A percentile compares a stretch with the other conserved stretches of the same genome.
Evolutionary conservation across 176 grass and related monocot species (phyloP).

Genomic region (Avena atlantica): DNA sequence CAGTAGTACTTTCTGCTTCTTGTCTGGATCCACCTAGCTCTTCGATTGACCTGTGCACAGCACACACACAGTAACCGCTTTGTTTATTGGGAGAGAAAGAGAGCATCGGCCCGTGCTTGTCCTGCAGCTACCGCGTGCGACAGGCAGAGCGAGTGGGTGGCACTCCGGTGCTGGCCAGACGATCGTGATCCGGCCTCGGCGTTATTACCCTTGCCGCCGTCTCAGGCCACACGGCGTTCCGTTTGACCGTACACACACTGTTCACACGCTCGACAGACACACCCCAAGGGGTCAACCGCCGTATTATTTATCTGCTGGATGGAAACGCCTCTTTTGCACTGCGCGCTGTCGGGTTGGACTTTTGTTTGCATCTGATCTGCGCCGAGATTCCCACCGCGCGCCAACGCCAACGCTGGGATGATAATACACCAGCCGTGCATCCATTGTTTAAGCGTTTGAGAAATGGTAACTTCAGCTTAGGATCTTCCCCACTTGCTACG

Average conservation of each 20-base stretch:
- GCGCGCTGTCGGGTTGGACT: slow-evolving; percentile 40
- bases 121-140: background rate
- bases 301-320: background rate
- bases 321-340: background rate
- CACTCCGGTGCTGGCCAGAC: too few species aligned
- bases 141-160: background rate
- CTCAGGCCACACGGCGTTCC: background rate
- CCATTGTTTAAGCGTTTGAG: slow-evolving; percentile 46
- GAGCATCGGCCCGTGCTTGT: background rate
- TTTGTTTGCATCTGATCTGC: slow-evolving; percentile 18
- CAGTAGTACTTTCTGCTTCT: background rate
- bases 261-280: background rate
- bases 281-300: slow-evolving; percentile 30
- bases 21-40: background rate
- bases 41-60: slow-evolving; percentile 38
- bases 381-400: slow-evolving; percentile 29
- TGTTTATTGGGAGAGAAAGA: background rate
- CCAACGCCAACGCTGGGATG: background rate
- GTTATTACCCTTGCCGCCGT: too few species aligned
- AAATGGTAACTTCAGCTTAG: background rate
- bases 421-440: background rate
- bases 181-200: background rate
- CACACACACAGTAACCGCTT: slow-evolving; percentile 5
- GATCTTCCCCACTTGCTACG: slow-evolving; percentile 43
- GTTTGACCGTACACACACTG: background rate